Base-by-base conservation (phyloP, 805 yeast species). In the Metschnikowia reukaufii region DNA sequence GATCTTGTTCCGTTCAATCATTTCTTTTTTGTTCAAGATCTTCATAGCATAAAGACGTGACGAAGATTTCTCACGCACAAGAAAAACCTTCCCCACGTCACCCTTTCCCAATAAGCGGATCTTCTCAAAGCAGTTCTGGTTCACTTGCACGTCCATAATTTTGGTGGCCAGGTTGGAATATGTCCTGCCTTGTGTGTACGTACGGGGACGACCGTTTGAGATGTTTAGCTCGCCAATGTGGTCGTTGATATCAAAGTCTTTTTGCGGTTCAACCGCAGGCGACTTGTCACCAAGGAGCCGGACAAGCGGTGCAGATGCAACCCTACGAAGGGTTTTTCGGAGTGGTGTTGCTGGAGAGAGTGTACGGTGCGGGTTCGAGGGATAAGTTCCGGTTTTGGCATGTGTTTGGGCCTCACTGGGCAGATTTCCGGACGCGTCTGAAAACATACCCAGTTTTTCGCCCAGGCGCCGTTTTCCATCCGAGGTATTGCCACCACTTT, bases 21-120 rank as follows among this genome's bases (percentile, higher is more conserved):
- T 94, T 63, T 92, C 99, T 55, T 83, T 82, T 61, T 94, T 94
- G 63, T 81, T 82, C 48, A 92, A 72, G 2, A 94, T 88, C 63
- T 94, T 94, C 92, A 94, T 86, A 5, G 99, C 99, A 63, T 83
- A 94, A 29, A 90, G 68, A 54, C 83, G 80, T 54, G 83, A 81
- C 2, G 91, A 75, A 32, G 75, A 69, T 62, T 86, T 88, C 58
- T 95, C 97, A 50, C 86, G 78, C 4, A 94, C 99, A 21, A 94
- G 70, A 59, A 88, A 94, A 19, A 94, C 99, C 64, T 89, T 91
- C 3, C 99, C 99, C 31, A 94, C 98, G 60, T 94, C 99, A 48
- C 99, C 99, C 62, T 88, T 88, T 4, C 99, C 99, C 41, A 94
- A 70, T n/a, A 94, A 70, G 56, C 88, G 82, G 44, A 94, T 80